These are phyloP conservation scores for Moniliella sp. DNA, from an alignment of 1,284 basidiomycete genomes.

Conservation along the genomic window DNA sequence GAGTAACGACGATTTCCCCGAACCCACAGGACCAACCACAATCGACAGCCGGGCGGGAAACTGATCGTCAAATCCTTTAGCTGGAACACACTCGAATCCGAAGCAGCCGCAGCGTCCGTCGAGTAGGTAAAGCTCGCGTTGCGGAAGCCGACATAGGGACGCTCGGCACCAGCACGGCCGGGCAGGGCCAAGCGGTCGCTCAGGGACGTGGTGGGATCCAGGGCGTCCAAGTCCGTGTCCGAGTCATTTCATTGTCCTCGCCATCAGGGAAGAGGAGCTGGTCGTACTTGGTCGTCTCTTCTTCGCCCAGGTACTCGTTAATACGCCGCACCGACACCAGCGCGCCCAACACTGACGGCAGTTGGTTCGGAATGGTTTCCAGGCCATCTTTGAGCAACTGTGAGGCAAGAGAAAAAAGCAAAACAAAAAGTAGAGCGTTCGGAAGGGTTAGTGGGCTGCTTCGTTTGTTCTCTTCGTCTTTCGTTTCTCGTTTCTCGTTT, in stretches of 20 bases:
- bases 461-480: too few species aligned
- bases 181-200: too few species aligned
- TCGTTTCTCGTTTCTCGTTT: too few species aligned
- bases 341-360: slow-evolving; percentile 36
- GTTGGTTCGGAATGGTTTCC: slow-evolving; percentile 28
- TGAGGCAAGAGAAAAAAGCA: too few species aligned
- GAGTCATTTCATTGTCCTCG: slow-evolving; percentile 1
- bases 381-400: too few species aligned
- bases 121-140: slow-evolving; percentile 37
- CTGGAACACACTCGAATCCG: slow-evolving; percentile 27
- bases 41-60: slow-evolving; percentile 46
- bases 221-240: neutral
- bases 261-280: slow-evolving; percentile 35
- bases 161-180: neutral
- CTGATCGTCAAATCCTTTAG: slow-evolving; percentile 41
- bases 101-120: slow-evolving; percentile 4
- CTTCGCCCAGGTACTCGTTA: slow-evolving; percentile 39
- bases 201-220: too few species aligned
- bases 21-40: slow-evolving; percentile 44
- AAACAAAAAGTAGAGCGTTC: too few species aligned
- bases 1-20: slow-evolving; percentile 37
- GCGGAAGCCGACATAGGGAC: slow-evolving; percentile 38
- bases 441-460: too few species aligned
- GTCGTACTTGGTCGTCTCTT: slow-evolving; percentile 41
- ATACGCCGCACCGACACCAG: slow-evolving; percentile 32